Base-by-base conservation (phyloP, 106 monocot genomes). In the Platanthera zijinensis region DNA sequence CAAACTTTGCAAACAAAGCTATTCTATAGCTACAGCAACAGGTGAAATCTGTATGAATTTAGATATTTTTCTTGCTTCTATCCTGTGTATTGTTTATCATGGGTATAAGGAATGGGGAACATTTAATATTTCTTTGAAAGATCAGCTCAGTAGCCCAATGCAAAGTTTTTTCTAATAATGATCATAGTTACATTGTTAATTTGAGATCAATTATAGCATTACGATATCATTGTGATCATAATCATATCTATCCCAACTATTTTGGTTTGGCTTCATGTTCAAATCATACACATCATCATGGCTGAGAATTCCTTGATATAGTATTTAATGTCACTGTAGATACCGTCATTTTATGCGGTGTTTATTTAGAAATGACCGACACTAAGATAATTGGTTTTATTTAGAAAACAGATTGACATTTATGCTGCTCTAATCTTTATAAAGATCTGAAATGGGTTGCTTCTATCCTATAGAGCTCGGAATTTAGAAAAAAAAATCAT, bases 1-100 rank as follows among this genome's bases (percentile, higher is more conserved):
- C 84, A 95, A 85, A 84, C 85, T 95, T 81, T 95, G 95, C 92
- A 95, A 85, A 63, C 92, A 95, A 74, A 92, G 88, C 68, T 96
- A 93, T 85, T 92, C 92, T 64, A 93, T 90, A 64, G 81, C 90
- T 71, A 96, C 96, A 48, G 93, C 92, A 53, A 92, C 95, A 47
- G 92, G 95, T 96, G 84, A 30, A 30, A 7, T 25, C 22, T 21
- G 19, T 63, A 8, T 63, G 22, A 63, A 63, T 21, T 63, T 63
- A 63, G 62, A 63, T 21, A 63, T 21, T 22, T 21, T 22, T 63
- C 3, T 17, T 5, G 56, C n/a, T 56, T n/a, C 56, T n/a, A 14
- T 56, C n/a, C n/a, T 56, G 13, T 56, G 22, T 19, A 6, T 25
- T 63, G 22, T 63, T 7, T 6, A 63, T 63, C 62, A 63, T 8